Evolutionary conservation across 2,329 filamentous ascomycete species (phyloP).

Genomic region (Hypoxylon sp.): DNA sequence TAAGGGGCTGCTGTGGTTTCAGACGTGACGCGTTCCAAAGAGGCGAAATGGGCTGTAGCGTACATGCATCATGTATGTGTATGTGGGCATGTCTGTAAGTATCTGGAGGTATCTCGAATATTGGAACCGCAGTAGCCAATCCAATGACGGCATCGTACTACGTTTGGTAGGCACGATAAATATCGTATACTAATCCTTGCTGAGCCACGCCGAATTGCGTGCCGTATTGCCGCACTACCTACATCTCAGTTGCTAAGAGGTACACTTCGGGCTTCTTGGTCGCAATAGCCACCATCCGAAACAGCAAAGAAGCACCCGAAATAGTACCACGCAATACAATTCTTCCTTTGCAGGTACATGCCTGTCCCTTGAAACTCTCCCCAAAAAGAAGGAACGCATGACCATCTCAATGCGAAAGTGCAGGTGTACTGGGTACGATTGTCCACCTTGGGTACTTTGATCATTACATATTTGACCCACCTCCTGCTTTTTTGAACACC

Average conservation of each 20-base stretch:
- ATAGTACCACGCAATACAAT: slow-evolving; percentile 31
- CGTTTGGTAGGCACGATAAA: background rate
- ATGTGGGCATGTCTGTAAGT: background rate
- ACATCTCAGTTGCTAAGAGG: background rate
- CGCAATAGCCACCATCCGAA: slow-evolving; percentile 32
- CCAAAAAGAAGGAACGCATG: slow-evolving; percentile 35
- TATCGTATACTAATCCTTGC: slow-evolving; percentile 14
- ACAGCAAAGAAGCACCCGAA: slow-evolving; percentile 40
- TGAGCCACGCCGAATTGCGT: slow-evolving; percentile 42
- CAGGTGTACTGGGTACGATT: slow-evolving; percentile 15
- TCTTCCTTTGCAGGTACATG: slow-evolving; percentile 29
- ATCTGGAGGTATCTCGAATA: slow-evolving; percentile 7
- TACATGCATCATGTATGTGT: slow-evolving; percentile 2
- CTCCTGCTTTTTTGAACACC: slow-evolving; percentile 29
- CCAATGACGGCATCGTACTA: background rate
- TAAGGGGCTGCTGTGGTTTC: slow-evolving; percentile 34
- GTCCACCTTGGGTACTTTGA: slow-evolving; percentile 12
- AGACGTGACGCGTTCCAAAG: slow-evolving; percentile 39
- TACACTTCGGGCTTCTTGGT: background rate
- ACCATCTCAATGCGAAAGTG: slow-evolving; percentile 34
- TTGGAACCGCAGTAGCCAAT: background rate
- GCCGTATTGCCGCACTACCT: slow-evolving; percentile 38
- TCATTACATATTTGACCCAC: slow-evolving; percentile 37
- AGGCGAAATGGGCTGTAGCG: slow-evolving; percentile 19
- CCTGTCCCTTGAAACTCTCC: slow-evolving; percentile 35